phyloP scores from a whole-genome alignment of 2,329 filamentous ascomycete genomes.

The Beauveria sp. region DNA sequence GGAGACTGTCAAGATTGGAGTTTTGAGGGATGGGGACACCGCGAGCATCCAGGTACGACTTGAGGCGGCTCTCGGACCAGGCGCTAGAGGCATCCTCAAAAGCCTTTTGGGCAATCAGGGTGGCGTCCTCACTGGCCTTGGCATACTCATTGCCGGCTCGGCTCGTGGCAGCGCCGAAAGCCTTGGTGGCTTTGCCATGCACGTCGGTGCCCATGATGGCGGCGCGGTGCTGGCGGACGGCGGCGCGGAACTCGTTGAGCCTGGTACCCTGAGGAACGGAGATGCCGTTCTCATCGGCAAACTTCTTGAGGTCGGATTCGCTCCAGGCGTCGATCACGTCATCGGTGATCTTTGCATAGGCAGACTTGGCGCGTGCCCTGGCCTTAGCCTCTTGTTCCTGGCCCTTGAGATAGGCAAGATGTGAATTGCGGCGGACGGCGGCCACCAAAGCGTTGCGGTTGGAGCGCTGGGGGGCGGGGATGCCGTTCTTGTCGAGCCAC shows the following conservation, averaged over 20 bases:
- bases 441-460: constrained; percentile 84
- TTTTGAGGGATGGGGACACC: constrained; percentile 67
- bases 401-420: constrained; percentile 64
- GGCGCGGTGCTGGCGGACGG: constrained; percentile 81
- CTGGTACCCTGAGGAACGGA: constrained; percentile 83
- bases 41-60: constrained; percentile 69
- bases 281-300: constrained; percentile 84
- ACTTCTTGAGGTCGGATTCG: constrained; percentile 83
- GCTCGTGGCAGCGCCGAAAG: constrained; percentile 64
- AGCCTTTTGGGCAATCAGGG: constrained; percentile 53
- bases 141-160: constrained; percentile 70
- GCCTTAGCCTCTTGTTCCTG: constrained; percentile 53
- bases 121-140: constrained; percentile 63
- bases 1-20: constrained; percentile 64
- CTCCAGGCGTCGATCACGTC: constrained; percentile 85
- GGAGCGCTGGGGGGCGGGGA: constrained; percentile 76
- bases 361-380: constrained; percentile 57
- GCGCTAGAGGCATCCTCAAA: constrained; percentile 54
- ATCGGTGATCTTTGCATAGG: constrained; percentile 70
- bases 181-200: constrained; percentile 47
- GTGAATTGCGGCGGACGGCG: constrained; percentile 82
- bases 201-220: constrained; percentile 61
- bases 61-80: constrained; percentile 72
- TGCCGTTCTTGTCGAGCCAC: constrained; percentile 84
- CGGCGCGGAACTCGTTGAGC: constrained; percentile 79